Evolutionary conservation across 2,329 filamentous ascomycete genomes (phyloP).

Genomic region (Pyrenochaeta sp.): DNA sequence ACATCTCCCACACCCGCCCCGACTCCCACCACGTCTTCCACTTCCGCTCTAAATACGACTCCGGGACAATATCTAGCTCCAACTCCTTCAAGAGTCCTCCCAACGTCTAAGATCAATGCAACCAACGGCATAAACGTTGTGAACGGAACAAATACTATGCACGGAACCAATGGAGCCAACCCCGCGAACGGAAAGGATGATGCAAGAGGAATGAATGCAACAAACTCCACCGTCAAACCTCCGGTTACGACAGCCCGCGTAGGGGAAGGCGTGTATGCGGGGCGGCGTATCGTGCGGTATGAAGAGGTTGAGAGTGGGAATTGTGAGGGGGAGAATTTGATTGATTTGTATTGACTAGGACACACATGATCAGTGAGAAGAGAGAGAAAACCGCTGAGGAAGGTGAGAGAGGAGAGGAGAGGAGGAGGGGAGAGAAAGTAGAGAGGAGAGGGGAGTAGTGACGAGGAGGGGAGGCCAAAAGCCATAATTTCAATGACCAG

Average conservation of each 20-base stretch:
- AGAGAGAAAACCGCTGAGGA: no score
- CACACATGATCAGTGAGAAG: no score
- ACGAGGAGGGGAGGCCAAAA: no score
- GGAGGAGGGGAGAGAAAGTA: no score
- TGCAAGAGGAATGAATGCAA: not conserved
- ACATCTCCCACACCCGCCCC: not conserved
- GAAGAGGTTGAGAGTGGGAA: slow-evolving; percentile 8
- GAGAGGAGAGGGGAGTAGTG: no score
- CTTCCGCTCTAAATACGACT: not conserved
- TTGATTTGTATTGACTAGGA: slow-evolving; percentile 24
- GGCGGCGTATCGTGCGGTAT: slow-evolving; percentile 1
- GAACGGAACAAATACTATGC: not conserved
- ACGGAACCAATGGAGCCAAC: not conserved
- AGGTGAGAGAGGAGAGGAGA: no score
- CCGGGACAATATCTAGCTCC: no score
- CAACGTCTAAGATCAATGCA: not conserved
- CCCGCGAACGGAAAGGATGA: no score
- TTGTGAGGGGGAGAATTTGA: slow-evolving; percentile 16
- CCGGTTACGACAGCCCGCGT: not conserved
- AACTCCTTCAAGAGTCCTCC: no score
- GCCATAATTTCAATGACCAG: no score
- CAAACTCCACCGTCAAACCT: not conserved
- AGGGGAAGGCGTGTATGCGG: slow-evolving; percentile 6
- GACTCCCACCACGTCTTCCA: not conserved
- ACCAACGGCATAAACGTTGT: not conserved